A percentile compares a stretch with the other conserved stretches of the same genome.
Conservation (phyloP, 345 rosid species). For the Kandelia obovata region DNA sequence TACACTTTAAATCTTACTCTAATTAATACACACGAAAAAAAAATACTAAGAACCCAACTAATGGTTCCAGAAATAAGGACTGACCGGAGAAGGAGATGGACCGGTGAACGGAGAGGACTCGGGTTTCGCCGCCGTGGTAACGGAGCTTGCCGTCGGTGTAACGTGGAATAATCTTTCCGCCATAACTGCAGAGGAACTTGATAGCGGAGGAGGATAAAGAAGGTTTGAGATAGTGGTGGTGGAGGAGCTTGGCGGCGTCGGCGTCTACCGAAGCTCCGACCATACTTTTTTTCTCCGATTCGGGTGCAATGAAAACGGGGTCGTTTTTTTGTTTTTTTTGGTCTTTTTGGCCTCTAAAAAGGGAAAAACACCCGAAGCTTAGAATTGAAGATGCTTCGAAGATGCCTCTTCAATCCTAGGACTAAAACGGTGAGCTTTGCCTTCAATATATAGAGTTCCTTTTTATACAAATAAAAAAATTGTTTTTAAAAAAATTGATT, state of each 20-base stretch:
- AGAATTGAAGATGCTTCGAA: conserved; percentile 2
- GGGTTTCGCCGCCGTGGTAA: conserved; percentile 80
- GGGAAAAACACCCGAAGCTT: not conserved
- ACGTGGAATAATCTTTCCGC: conserved; percentile 83
- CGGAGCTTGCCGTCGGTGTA: conserved; percentile 84
- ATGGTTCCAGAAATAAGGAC: conserved; percentile 7
- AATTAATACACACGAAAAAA: not conserved
- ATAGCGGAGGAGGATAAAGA: conserved; percentile 13
- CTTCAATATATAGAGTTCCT: conserved; percentile 43
- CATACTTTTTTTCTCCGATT: conserved; percentile 23
- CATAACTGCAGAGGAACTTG: conserved; percentile 86
- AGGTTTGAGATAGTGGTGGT: conserved; percentile 2
- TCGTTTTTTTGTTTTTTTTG: not conserved
- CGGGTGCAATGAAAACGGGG: not conserved
- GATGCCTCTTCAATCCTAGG: conserved; percentile 46
- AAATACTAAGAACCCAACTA: not conserved
- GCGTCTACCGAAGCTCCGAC: conserved; percentile 29
- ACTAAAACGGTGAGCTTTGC: not conserved
- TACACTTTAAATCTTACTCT: not conserved
- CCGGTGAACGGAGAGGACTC: conserved; percentile 77
- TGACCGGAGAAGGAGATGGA: conserved; percentile 70
- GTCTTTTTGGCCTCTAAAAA: no score
- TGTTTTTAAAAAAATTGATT: not conserved
- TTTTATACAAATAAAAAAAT: not conserved
- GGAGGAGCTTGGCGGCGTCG: conserved; percentile 1